Evolutionary conservation across 108 stramenopile species (phyloP).

Genomic region (Mediolabrus comicus): DNA sequence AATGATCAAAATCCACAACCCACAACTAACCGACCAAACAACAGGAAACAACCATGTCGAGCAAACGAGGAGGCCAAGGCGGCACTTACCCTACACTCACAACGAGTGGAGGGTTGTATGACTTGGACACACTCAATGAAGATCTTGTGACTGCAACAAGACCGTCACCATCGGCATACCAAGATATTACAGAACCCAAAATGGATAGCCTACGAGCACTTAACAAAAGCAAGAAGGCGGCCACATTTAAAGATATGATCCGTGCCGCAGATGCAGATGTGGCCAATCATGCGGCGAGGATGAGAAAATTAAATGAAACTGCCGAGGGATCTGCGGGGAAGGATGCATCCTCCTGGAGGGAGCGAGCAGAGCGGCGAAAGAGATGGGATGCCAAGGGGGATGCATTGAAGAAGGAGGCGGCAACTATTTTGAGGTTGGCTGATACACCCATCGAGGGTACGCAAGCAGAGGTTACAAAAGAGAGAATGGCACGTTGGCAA

Average conservation of each 20-base stretch:
- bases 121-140: constrained; percentile 39
- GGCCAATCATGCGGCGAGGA: constrained; percentile 24
- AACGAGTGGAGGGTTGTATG: constrained; percentile 23
- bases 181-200: constrained; percentile 21
- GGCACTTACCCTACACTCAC: neutral
- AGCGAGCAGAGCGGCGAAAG: constrained; percentile 21
- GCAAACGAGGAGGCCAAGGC: neutral
- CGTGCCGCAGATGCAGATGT: constrained; percentile 43
- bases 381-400: constrained; percentile 36
- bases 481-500: constrained; percentile 70
- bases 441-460: constrained; percentile 48
- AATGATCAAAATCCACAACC: neutral
- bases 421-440: constrained; percentile 12
- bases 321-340: neutral
- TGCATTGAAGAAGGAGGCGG: constrained; percentile 27
- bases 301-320: constrained; percentile 16
- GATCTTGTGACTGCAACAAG: constrained; percentile 11
- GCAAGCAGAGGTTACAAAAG: constrained; percentile 53
- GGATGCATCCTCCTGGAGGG: constrained; percentile 18
- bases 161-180: constrained; percentile 12
- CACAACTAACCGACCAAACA: neutral
- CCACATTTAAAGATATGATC: constrained; percentile 35
- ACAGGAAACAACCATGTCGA: neutral
- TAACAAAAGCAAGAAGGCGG: constrained; percentile 20
- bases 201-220: constrained; percentile 31